Evolutionary conservation across 2,329 filamentous ascomycete genomes (phyloP).

Genomic region (Pseudogymnoascus sp.): DNA sequence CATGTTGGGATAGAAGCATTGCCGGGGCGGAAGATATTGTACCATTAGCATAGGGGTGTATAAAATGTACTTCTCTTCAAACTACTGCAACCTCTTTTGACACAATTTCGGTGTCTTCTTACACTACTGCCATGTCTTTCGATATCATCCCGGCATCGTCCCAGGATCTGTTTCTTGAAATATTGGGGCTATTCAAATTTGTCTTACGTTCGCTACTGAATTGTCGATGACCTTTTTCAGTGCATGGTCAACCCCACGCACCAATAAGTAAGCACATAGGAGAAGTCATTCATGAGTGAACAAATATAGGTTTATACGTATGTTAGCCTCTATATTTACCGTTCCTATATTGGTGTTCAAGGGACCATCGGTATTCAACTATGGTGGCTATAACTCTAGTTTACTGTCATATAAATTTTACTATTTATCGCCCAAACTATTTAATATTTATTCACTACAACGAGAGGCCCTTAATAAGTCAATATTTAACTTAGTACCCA

Average conservation of each 20-base stretch:
- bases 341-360: background rate
- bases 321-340: background rate
- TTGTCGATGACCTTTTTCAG: too few species aligned
- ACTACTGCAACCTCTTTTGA: background rate
- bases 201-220: background rate
- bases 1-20: constrained; percentile 17
- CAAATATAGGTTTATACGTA: background rate
- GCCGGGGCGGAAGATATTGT: constrained; percentile 24
- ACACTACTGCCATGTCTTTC: background rate
- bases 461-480: background rate
- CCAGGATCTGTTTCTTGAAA: background rate
- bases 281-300: background rate
- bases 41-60: constrained; percentile 32
- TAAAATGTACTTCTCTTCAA: constrained; percentile 24
- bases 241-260: background rate
- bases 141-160: background rate
- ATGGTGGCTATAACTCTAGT: background rate
- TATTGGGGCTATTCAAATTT: background rate
- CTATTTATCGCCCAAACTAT: background rate
- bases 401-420: background rate
- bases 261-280: background rate
- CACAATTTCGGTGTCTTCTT: background rate
- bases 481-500: background rate
- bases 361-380: too few species aligned
- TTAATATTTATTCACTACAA: background rate